These are phyloP conservation scores for Sclerotinia minor DNA, from an alignment of 2,329 filamentous ascomycete species.

Conservation along the genomic window DNA sequence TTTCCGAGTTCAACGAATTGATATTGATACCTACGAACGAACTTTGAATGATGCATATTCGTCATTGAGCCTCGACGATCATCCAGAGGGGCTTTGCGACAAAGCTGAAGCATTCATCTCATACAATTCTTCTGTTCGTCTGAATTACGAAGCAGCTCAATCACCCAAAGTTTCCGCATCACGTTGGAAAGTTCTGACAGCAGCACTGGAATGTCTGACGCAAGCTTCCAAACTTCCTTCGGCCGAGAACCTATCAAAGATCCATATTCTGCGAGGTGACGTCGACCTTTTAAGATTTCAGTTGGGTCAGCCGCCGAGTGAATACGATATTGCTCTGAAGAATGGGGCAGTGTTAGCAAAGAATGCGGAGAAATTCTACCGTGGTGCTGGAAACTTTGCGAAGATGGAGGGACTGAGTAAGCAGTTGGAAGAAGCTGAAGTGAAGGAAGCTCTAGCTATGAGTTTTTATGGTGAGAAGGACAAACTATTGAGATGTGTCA, in stretches of 20 bases:
- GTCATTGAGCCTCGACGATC: constrained; percentile 21
- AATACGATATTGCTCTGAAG: constrained; percentile 46
- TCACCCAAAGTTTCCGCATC: constrained; percentile 29
- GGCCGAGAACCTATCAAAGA: constrained; percentile 51
- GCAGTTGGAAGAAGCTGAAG: constrained; percentile 47
- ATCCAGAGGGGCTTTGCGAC: constrained; percentile 50
- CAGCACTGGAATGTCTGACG: constrained; percentile 52
- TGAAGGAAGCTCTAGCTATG: constrained; percentile 51
- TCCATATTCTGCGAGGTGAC: constrained; percentile 57
- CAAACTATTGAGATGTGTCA: constrained; percentile 29
- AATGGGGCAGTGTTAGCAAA: constrained; percentile 51
- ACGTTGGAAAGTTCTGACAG: constrained; percentile 54
- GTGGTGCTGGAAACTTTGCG: constrained; percentile 48
- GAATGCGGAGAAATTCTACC: constrained; percentile 60
- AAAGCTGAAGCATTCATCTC: constrained; percentile 58
- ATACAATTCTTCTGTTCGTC: constrained; percentile 47
- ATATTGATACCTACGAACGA: constrained; percentile 53
- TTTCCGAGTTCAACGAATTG: constrained; percentile 53
- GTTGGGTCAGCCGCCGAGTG: constrained; percentile 49
- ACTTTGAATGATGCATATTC: constrained; percentile 35
- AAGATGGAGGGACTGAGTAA: constrained; percentile 45
- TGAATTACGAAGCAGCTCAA: constrained; percentile 41
- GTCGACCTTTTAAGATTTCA: constrained; percentile 55
- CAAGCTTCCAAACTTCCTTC: constrained; percentile 52
- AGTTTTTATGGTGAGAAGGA: constrained; percentile 46